Percentiles rank a stretch among this genome's conserved stretches.
These are phyloP conservation scores for Macrophomina tecta DNA, from an alignment of 2,329 filamentous ascomycete species.

Conservation along the genomic window DNA sequence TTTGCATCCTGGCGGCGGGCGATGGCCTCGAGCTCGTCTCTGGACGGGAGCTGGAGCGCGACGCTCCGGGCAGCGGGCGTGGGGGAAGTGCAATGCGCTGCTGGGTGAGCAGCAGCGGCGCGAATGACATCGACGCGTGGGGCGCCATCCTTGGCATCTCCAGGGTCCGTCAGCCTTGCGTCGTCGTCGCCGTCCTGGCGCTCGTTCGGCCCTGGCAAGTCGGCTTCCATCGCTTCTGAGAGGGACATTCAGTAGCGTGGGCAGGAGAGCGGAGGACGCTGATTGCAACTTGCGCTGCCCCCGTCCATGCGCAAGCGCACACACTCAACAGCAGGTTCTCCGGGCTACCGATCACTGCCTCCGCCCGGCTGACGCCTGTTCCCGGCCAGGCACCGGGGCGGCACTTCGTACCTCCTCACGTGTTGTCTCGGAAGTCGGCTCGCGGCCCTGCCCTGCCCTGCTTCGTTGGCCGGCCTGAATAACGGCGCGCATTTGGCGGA, in stretches of 20 bases:
- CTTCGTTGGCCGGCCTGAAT: background rate
- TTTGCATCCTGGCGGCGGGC: conserved; percentile 26
- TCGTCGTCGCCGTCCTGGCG: background rate
- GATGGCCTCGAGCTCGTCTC: conserved; percentile 24
- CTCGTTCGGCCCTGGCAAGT: background rate
- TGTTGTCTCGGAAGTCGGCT: conserved; percentile 16
- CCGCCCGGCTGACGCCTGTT: conserved; percentile 16
- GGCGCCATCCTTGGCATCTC: conserved; percentile 9
- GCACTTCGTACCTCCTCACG: conserved; percentile 4
- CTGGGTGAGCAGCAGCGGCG: background rate
- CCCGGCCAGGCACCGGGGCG: background rate
- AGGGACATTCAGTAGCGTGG: background rate
- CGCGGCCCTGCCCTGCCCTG: background rate
- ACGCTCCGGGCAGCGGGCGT: background rate
- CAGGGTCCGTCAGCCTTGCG: conserved; percentile 21
- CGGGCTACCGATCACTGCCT: conserved; percentile 14
- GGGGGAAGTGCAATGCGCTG: conserved; percentile 6
- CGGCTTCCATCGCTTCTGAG: background rate
- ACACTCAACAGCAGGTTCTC: conserved; percentile 7
- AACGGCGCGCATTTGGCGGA: conserved; percentile 17
- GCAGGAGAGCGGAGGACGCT: background rate
- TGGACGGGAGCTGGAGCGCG: conserved; percentile 17
- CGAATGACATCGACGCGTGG: conserved; percentile 7
- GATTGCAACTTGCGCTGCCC: background rate
- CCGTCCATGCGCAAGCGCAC: background rate